Conservation (phyloP, 2,329 filamentous ascomycete genomes). For the Colletotrichum sp. region DNA sequence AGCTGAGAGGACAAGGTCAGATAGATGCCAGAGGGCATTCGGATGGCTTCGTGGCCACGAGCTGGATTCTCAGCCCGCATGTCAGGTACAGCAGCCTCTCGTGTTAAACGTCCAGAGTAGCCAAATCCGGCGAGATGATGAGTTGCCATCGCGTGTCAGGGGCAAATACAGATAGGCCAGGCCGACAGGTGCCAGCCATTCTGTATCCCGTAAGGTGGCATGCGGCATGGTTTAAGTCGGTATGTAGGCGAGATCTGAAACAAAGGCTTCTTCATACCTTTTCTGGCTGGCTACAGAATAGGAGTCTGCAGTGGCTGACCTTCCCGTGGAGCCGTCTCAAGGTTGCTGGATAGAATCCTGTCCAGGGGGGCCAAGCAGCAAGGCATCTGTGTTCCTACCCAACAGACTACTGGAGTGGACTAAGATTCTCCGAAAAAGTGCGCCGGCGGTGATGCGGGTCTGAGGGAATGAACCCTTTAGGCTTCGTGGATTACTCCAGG, state of each 20-base stretch:
- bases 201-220: background rate
- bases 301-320: slow-evolving; percentile 11
- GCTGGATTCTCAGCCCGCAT: background rate
- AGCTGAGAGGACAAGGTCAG: background rate
- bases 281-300: slow-evolving; percentile 15
- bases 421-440: background rate
- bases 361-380: background rate
- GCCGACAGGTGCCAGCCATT: background rate
- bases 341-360: background rate
- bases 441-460: background rate
- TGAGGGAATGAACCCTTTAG: background rate
- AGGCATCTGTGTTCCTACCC: background rate
- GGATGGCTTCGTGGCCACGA: background rate
- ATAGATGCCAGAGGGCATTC: background rate
- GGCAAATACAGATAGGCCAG: background rate
- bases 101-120: background rate
- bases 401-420: background rate
- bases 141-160: background rate
- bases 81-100: background rate
- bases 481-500: background rate
- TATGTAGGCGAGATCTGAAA: slow-evolving; percentile 19
- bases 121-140: slow-evolving; percentile 2
- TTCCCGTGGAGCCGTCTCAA: slow-evolving; percentile 10
- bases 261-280: slow-evolving; percentile 10
- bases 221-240: background rate